Evolutionary conservation across 192 early-diverging fungal genomes (phyloP), one percentile per base, ranked within the genome.

Genomic region (Umbelopsis vinacea): DNA sequence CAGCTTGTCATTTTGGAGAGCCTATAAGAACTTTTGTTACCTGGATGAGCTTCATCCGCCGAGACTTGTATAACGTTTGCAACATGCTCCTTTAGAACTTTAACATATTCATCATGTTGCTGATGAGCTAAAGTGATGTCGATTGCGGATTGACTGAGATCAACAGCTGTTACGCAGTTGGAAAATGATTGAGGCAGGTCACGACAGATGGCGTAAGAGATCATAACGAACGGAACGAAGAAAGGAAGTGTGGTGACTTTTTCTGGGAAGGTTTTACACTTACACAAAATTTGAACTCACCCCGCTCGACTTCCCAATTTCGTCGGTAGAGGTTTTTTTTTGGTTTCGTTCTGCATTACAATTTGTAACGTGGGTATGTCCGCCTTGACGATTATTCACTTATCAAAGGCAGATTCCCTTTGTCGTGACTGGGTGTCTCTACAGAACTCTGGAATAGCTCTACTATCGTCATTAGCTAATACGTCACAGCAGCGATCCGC

Each of bases 41-140:
- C 69, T 5, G 79, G 75, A 57, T 77, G 75, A 37, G 33, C 47
- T 40, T 72, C 71, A 63, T 76, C 74, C n/a, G 75, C 63, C 46
- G 66, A 53, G 33, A 80, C 71, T 21, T 47, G 14, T 0, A 68
- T 57, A 21, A 74, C 9, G 6, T 74, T 37, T 0, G 46, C 46
- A 17, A 37, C 33, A 37, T 63, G 57, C 15, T 63, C 12, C 26
- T 63, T 63, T 0, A 70, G 15, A 0, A 53, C 78, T 15, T 66
- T 55, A 11, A 69, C 68, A 71, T 82, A 80, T 1, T 35, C 46
- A 4, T 77, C 70, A 57, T 83, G 78, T 26, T 83, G 78, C 7
- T 70, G 19, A 37, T 45, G 35, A 4, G 81, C 79, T 14, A 77
- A 53, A 5, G 37, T 46, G 50, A 77, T 69, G 52, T 83, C 69